Evolutionary conservation across 179 eudicot species (phyloP), one percentile per base, ranked within the genome.

Genomic region (Gypsophila paniculata): DNA sequence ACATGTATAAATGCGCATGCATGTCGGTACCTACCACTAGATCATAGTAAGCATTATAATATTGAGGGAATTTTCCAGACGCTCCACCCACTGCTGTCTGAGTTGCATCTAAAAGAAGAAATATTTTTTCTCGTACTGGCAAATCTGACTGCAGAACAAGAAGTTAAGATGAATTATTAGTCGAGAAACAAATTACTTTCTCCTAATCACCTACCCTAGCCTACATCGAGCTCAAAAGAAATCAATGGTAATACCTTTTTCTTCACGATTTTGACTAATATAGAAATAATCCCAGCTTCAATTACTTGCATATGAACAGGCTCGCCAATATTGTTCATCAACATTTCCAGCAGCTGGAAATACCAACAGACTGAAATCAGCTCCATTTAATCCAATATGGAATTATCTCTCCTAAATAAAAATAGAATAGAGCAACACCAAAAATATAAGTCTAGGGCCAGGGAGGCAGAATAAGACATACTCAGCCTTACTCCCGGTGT

Each of bases 51-150:
- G 96, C 90, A 46, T 83, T 70, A 79, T 93, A 93, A 83, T 93
- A 90, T 67, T 93, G 91, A 69, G 98, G 98, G 72, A 87, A 93
- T 78, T 75, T 86, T 75, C 95, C 95, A 51, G 90, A 83, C 54
- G 87, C 86, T 77, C 96, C 96, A 64, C 98, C 96, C 70, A 89
- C 79, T 49, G 99, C 87, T 65, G 97, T 91, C 73, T 91, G 97
- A 59, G 97, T 93, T 25, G 97, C 99, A 87, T 94, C 99, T 76
- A 94, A 83, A 75, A 94, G 96, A 80, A 89, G 97, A 79, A 94
- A 94, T 78, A 90, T 87, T 80, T 85, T 94, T 84, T 94, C 97
- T 72, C 99, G 87, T 52, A 94, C 89, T 14, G 89, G 94, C 46
- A 68, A 75, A 65, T 92, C 98, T 14, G 98, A 83, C 94, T 90